Base-by-base conservation (phyloP, 202 grass and related monocot species). In the Elaeis oleifera region DNA sequence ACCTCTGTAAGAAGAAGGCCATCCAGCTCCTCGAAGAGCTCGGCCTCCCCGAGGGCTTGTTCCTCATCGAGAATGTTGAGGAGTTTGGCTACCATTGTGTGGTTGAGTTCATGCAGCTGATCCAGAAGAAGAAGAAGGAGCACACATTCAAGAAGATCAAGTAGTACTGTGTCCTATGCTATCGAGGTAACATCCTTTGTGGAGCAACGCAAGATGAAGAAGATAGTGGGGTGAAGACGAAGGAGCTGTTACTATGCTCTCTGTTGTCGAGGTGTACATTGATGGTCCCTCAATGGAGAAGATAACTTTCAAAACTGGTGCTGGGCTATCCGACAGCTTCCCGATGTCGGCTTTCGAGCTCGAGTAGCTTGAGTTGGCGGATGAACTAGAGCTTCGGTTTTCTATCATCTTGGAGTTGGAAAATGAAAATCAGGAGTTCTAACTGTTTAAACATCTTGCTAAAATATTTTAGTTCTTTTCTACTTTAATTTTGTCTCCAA, bases 111-210 rank as follows among this genome's bases (percentile, higher is more conserved):
- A 22, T 64, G 23, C 51, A 44, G 61, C 6, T 51, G 13, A 16
- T 64, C 21, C 61, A 64, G 19, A 64, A 51, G 48, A 64, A 64
- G 39, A 64, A 64, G 36, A 64, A 64, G 20, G 61, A 64, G 1
- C 61, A 64, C 44, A 64, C 61, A 3, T 64, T 64, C 61, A 64
- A 64, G 19, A 64, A 64, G 44, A 64, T 64, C 44, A 51, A 64
- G 36, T 20, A 21, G 18, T 20, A 36, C 49, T 4, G 61, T 64
- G 9, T 64, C 61, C 0, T 64, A 51, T 4, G 61, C 61, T 14
- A 4, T 21, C 4, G 61, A 64, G 44, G 61, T 64, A 20, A 64
- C 44, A 0, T 44, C 61, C 39, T 51, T 64, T 4, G 32, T 51
- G 13, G 61, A 64, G 8, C 19, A 50, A 0, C 6, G 20, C 6